Base-by-base conservation (phyloP, 2,329 filamentous ascomycete genomes). In the Camillea tinctor region DNA sequence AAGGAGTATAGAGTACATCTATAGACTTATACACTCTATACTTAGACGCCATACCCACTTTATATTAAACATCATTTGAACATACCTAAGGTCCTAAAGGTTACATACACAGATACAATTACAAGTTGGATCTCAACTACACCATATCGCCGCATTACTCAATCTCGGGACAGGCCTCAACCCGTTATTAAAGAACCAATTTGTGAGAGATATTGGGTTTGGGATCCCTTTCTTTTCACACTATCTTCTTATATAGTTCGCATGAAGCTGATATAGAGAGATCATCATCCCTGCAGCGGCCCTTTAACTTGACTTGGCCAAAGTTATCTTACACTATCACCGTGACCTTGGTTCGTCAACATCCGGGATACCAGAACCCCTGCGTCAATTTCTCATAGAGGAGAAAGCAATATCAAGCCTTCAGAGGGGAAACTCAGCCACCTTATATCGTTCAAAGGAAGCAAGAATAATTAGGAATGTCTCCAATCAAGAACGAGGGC, bases 401-500 rank as follows among this genome's bases (percentile, higher is more conserved):
- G 15, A 13, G 15, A 15, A 44, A 44, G n/a, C 26, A 26, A 7
- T 11, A 4, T 11, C 26, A 30, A 30, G 13, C 26, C 26, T 11
- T 15, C 36, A 44, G 36, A 11, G 36, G 13, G 1, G 1, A 15
- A 44, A 13, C 26, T 13, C 26, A 30, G 26, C n/a, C n/a, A n/a
- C n/a, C n/a, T n/a, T n/a, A n/a, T n/a, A n/a, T n/a, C n/a, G n/a
- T n/a, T n/a, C n/a, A 30, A 30, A 30, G 13, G 6, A 44, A 44
- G 11, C 2, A 44, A 44, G 3, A 17, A 44, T 2, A 44, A 23
- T 49, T 56, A 52, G 50, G 53, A 20, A 72, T 71, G 71, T 55
- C 69, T 6, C 58, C 65, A 17, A 69, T 71, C 26, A 66, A 68
- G 44, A 78, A 72, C 69, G 71, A 78, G 63, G 61, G 62, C 30